These are phyloP conservation scores for Candida easanensis DNA, from an alignment of 805 yeast genomes.

Conservation along the genomic window DNA sequence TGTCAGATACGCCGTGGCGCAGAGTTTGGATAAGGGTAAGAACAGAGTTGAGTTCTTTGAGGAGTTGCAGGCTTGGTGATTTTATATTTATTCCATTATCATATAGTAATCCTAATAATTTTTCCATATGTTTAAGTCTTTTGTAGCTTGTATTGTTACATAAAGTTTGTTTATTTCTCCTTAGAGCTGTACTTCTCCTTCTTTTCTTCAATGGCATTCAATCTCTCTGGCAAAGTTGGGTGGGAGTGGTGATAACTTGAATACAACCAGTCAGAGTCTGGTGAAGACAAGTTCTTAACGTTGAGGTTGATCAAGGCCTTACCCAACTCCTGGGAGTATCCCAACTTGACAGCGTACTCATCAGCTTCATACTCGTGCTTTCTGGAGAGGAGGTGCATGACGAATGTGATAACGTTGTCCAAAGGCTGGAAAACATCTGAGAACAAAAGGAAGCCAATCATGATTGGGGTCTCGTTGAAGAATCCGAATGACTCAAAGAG, in stretches of 20 bases:
- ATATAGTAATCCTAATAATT: no score
- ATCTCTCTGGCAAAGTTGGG: slow-evolving; percentile 89
- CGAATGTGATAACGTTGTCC: slow-evolving; percentile 64
- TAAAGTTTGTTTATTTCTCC: slow-evolving; percentile 20
- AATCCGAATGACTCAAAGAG: slow-evolving; percentile 82
- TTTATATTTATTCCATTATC: no score
- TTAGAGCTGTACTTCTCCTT: slow-evolving; percentile 16
- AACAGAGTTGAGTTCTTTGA: slow-evolving; percentile 55
- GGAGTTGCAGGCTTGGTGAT: slow-evolving; percentile 57
- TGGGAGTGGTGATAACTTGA: slow-evolving; percentile 88
- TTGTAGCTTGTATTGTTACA: no score
- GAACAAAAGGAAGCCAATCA: slow-evolving; percentile 81
- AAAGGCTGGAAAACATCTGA: slow-evolving; percentile 76
- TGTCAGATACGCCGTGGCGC: slow-evolving; percentile 41
- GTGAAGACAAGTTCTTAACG: slow-evolving; percentile 77
- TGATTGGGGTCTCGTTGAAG: slow-evolving; percentile 56
- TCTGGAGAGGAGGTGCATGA: slow-evolving; percentile 71
- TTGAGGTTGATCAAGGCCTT: slow-evolving; percentile 72
- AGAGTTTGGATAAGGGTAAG: slow-evolving; percentile 27
- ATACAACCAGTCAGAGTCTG: slow-evolving; percentile 87
- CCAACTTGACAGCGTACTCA: slow-evolving; percentile 72
- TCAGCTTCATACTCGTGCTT: slow-evolving; percentile 94
- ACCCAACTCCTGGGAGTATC: slow-evolving; percentile 66
- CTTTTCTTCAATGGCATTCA: slow-evolving; percentile 59
- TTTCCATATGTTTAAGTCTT: no score